A percentile compares a stretch with the other conserved stretches of the same genome.
Conservation (phyloP, 2,329 filamentous ascomycete species). For the Penicillium nordicum region DNA sequence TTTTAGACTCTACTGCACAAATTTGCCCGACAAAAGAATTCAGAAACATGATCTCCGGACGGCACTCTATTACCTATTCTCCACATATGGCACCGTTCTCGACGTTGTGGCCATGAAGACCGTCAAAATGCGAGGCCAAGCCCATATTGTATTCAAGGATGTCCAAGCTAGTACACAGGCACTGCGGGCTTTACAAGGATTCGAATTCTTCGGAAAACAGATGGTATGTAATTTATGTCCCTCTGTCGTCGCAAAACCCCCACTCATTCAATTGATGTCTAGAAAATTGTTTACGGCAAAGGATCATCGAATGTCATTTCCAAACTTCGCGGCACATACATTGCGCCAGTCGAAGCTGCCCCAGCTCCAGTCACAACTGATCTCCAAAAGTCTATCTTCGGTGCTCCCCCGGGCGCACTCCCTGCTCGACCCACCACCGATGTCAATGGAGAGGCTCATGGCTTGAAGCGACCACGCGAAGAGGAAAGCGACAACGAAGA, state of each 20-base stretch:
- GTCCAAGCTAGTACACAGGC: conserved; percentile 89
- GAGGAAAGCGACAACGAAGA: conserved; percentile 56
- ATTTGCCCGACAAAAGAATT: conserved; percentile 77
- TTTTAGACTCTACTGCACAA: conserved; percentile 77
- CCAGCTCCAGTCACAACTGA: conserved; percentile 63
- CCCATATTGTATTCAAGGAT: conserved; percentile 87
- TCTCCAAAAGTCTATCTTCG: conserved; percentile 77
- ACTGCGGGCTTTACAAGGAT: conserved; percentile 82
- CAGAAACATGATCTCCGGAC: conserved; percentile 84
- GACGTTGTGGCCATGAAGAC: conserved; percentile 90
- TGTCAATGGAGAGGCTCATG: conserved; percentile 50
- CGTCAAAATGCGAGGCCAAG: conserved; percentile 90
- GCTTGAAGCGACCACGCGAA: conserved; percentile 67
- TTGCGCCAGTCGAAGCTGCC: conserved; percentile 55
- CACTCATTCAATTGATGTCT: conserved; percentile 3
- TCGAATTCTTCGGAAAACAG: conserved; percentile 77
- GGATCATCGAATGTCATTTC: conserved; percentile 82
- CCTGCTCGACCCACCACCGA: conserved; percentile 51
- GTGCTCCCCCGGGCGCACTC: conserved; percentile 51
- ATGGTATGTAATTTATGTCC: conserved; percentile 60
- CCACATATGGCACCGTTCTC: conserved; percentile 86
- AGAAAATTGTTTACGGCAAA: conserved; percentile 92
- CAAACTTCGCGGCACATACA: conserved; percentile 88
- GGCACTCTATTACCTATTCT: conserved; percentile 87
- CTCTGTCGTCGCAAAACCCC: conserved; percentile 1